Evolutionary conservation across 371 early-diverging fungal species (phyloP).

Genomic region (Homolaphlyctis polyrhiza): DNA sequence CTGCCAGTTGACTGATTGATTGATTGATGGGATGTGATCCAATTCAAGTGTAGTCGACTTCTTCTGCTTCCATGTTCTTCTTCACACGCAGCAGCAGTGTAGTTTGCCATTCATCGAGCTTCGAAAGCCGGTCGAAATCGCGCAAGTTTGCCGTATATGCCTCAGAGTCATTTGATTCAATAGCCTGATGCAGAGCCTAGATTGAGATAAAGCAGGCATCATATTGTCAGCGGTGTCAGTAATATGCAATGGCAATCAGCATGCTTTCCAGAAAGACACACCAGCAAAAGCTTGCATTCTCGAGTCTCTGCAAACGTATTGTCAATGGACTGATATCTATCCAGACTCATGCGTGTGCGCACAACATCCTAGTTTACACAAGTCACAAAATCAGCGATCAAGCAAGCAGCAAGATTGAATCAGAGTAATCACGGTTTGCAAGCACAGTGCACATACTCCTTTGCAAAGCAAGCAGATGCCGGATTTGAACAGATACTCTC

Average conservation of each 20-base stretch:
- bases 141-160: conserved; percentile 73
- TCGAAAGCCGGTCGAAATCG: conserved; percentile 80
- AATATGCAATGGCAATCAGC: background rate
- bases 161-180: conserved; percentile 73
- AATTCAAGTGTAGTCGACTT: conserved; percentile 26
- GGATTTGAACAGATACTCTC: conserved; percentile 92
- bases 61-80: conserved; percentile 60
- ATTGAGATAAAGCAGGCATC: background rate
- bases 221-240: no score
- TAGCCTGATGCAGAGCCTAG: conserved; percentile 65
- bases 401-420: background rate
- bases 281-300: conserved; percentile 78
- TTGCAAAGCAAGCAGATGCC: conserved; percentile 77
- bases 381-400: no score
- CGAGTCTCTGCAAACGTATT: conserved; percentile 75
- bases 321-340: conserved; percentile 80
- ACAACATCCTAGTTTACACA: conserved; percentile 71
- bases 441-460: conserved; percentile 13
- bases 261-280: conserved; percentile 17
- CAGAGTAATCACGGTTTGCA: background rate
- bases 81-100: conserved; percentile 82
- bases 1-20: no score
- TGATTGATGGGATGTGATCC: background rate
- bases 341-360: conserved; percentile 63
- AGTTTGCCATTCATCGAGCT: conserved; percentile 95